A percentile compares a stretch with the other conserved stretches of the same genome.
Conservation (phyloP, 441 rosid genomes). For the Arabidopsis lyrata region DNA sequence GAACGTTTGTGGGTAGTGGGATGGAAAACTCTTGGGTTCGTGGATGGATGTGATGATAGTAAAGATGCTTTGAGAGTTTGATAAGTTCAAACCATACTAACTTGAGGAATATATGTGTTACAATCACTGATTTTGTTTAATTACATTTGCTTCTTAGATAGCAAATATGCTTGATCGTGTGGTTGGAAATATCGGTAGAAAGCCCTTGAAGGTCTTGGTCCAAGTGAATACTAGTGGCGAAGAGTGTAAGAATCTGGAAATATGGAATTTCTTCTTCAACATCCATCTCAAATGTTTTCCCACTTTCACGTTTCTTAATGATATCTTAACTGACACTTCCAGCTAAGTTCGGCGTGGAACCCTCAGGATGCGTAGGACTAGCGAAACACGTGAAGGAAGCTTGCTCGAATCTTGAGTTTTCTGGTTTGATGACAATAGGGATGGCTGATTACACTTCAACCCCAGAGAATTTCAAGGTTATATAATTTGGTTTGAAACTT, state of each 20-base stretch:
- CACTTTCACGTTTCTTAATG: not conserved
- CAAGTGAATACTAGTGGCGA: constrained; percentile 99
- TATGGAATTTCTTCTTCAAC: not conserved
- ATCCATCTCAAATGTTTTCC: not conserved
- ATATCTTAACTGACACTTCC: constrained; percentile 35
- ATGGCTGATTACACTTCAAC: constrained; percentile 96
- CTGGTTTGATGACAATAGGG: constrained; percentile 96
- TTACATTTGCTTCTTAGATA: constrained; percentile 58
- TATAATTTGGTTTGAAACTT: not conserved
- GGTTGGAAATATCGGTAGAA: constrained; percentile 73
- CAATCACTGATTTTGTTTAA: not conserved
- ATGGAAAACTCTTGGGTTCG: not conserved
- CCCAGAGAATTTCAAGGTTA: constrained; percentile 95
- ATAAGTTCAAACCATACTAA: not conserved
- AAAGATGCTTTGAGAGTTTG: constrained; percentile 2
- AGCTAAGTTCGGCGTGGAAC: constrained; percentile 95
- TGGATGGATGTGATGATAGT: not conserved
- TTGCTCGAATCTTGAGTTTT: constrained; percentile 82
- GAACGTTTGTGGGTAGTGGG: not conserved
- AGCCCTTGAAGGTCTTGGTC: constrained; percentile 80
- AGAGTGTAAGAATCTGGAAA: constrained; percentile 68
- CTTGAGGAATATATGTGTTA: not conserved
- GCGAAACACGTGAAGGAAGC: constrained; percentile 68
- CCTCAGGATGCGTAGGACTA: constrained; percentile 81
- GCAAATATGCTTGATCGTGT: constrained; percentile 82